phyloP scores from a whole-genome alignment of 2,329 filamentous ascomycete species.

The Penicillium freii region DNA sequence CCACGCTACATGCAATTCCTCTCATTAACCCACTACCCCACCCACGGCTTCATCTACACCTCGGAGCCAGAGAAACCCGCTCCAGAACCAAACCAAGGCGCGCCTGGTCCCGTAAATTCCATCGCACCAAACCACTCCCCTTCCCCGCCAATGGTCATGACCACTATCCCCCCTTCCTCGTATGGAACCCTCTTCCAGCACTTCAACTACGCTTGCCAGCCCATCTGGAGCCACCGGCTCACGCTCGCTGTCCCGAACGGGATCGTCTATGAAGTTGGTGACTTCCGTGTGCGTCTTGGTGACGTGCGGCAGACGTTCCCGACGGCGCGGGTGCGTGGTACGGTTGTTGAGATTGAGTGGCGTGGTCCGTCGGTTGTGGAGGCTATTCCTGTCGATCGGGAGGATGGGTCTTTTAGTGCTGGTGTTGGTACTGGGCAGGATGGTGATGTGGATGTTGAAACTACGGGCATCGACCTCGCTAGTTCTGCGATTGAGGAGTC shows the following conservation, averaged over 20 bases:
- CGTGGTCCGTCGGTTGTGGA: slow-evolving; percentile 37
- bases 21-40: slow-evolving; percentile 41
- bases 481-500: slow-evolving; percentile 35
- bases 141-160: slow-evolving; percentile 37
- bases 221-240: slow-evolving; percentile 44
- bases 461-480: slow-evolving; percentile 26
- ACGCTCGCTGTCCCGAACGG: slow-evolving; percentile 38
- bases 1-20: slow-evolving; percentile 46
- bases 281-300: slow-evolving; percentile 44
- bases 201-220: slow-evolving; percentile 42
- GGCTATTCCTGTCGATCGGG: slow-evolving; percentile 18
- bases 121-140: slow-evolving; percentile 1
- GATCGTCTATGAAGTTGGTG: slow-evolving; percentile 43
- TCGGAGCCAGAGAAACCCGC: slow-evolving; percentile 26
- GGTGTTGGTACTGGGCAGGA: neutral
- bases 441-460: slow-evolving; percentile 20
- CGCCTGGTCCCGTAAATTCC: neutral
- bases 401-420: neutral
- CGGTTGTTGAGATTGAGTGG: slow-evolving; percentile 48
- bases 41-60: slow-evolving; percentile 43
- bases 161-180: slow-evolving; percentile 37
- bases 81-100: neutral
- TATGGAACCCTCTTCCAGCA: slow-evolving; percentile 40
- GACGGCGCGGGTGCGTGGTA: slow-evolving; percentile 38
- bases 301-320: slow-evolving; percentile 45